Evolutionary conservation across 371 early-diverging fungal species (phyloP).

Genomic region (Syncephalastrum racemosum): DNA sequence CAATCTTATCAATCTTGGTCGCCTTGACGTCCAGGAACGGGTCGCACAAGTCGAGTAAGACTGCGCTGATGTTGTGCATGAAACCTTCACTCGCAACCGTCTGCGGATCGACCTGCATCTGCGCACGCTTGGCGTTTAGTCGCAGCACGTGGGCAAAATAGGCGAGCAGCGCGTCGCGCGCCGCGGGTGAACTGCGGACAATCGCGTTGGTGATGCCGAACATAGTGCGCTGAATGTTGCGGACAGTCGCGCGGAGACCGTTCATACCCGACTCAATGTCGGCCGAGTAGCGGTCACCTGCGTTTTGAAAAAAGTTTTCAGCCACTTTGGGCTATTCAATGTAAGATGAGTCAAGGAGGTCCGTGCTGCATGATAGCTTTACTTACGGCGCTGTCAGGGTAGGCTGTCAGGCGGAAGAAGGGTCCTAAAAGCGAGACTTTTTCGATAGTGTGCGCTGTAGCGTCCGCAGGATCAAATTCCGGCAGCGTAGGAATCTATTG

Average conservation of each 20-base stretch:
- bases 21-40: conserved; percentile 82
- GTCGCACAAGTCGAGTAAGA: conserved; percentile 72
- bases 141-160: conserved; percentile 66
- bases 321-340: conserved; percentile 62
- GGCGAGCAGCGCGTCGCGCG: conserved; percentile 59
- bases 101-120: conserved; percentile 80
- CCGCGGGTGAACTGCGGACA: conserved; percentile 63
- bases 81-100: conserved; percentile 88
- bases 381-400: conserved; percentile 55
- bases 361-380: background rate
- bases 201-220: conserved; percentile 71
- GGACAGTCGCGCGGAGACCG: conserved; percentile 69
- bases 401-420: conserved; percentile 64
- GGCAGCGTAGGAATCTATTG: conserved; percentile 48
- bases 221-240: conserved; percentile 56
- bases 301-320: conserved; percentile 61
- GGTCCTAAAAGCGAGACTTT: conserved; percentile 73
- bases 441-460: conserved; percentile 63
- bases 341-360: conserved; percentile 12
- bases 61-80: conserved; percentile 72
- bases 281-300: conserved; percentile 49
- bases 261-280: conserved; percentile 64
- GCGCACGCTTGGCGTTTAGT: conserved; percentile 76
- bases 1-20: conserved; percentile 75
- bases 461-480: conserved; percentile 62